Percentiles rank a stretch among this genome's conserved stretches.
phyloP scores from a whole-genome alignment of 306 rosid genomes.

The Oemleria cerasiformis region DNA sequence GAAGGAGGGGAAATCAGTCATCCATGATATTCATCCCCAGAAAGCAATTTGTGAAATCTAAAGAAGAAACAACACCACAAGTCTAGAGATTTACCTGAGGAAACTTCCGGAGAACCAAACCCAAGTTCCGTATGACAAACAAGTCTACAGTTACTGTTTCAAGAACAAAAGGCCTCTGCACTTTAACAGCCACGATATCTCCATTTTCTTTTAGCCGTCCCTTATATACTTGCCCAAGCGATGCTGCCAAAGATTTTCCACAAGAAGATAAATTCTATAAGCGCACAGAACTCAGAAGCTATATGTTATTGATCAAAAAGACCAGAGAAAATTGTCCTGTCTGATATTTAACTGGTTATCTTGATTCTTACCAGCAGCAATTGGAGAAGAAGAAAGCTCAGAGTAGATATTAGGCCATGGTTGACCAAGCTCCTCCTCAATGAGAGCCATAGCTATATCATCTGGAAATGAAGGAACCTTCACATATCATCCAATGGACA shows the following conservation, averaged over 20 bases:
- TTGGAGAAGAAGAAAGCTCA: slow-evolving; percentile 91
- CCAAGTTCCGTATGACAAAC: slow-evolving; percentile 78
- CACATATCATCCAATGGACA: slow-evolving; percentile 30
- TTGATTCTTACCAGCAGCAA: slow-evolving; percentile 84
- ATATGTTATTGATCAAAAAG: slow-evolving; percentile 18
- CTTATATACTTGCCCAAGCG: slow-evolving; percentile 97
- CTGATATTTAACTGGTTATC: slow-evolving; percentile 36
- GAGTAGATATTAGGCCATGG: slow-evolving; percentile 89
- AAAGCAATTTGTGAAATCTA: not conserved
- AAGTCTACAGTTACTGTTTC: slow-evolving; percentile 94
- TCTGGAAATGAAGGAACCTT: slow-evolving; percentile 99
- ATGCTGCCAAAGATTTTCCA: slow-evolving; percentile 65
- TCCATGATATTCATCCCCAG: slow-evolving; percentile 15
- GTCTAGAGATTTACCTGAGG: slow-evolving; percentile 69
- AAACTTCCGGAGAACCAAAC: slow-evolving; percentile 81
- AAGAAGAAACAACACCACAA: slow-evolving; percentile 18
- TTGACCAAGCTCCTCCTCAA: slow-evolving; percentile 97
- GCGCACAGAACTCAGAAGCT: slow-evolving; percentile 26
- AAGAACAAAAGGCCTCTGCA: slow-evolving; percentile 96
- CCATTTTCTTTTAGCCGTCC: slow-evolving; percentile 92
- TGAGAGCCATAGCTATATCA: slow-evolving; percentile 95
- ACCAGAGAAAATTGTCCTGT: not conserved
- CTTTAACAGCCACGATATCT: slow-evolving; percentile 96
- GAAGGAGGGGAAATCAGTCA: slow-evolving; percentile 21
- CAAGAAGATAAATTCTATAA: slow-evolving; percentile 19